Evolutionary conservation across 169 alveolate species (phyloP).

Genomic region (Eimeria necatrix): DNA sequence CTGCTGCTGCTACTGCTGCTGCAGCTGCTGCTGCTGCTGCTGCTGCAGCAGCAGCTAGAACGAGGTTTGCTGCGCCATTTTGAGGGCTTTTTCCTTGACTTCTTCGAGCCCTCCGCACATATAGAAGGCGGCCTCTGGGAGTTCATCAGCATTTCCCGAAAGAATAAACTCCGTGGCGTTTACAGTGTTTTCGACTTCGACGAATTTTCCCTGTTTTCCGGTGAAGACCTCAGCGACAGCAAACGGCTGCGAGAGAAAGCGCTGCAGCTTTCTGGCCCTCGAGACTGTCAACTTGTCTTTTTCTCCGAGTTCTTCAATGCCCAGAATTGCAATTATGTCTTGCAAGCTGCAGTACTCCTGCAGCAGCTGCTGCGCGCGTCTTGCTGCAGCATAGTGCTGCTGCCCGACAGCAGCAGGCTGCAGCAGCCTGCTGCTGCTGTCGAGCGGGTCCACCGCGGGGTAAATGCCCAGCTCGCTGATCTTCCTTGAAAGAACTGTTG

Average conservation of each 20-base stretch:
- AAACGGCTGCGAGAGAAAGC: conserved; percentile 98
- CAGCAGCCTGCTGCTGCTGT: conserved; percentile 94
- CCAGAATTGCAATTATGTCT: conserved; percentile 97
- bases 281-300: conserved; percentile 98
- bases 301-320: conserved; percentile 98
- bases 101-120: conserved; percentile 98
- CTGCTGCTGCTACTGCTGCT: conserved; percentile 29
- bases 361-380: conserved; percentile 96
- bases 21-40: neutral
- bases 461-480: conserved; percentile 98
- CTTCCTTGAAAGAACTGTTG: conserved; percentile 97
- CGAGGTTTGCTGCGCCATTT: conserved; percentile 84
- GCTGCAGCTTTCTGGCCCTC: conserved; percentile 97
- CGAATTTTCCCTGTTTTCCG: conserved; percentile 97
- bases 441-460: conserved; percentile 99
- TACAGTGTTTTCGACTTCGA: conserved; percentile 94
- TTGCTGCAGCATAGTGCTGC: conserved; percentile 96
- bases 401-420: conserved; percentile 96
- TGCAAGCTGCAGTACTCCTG: conserved; percentile 97
- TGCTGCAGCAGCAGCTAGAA: neutral
- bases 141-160: conserved; percentile 97
- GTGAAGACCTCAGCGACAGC: conserved; percentile 95
- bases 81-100: conserved; percentile 93
- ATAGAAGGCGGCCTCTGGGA: conserved; percentile 98
- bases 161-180: conserved; percentile 94